Conservation (phyloP, 257 asterid species). For the Apocynum venetum region DNA sequence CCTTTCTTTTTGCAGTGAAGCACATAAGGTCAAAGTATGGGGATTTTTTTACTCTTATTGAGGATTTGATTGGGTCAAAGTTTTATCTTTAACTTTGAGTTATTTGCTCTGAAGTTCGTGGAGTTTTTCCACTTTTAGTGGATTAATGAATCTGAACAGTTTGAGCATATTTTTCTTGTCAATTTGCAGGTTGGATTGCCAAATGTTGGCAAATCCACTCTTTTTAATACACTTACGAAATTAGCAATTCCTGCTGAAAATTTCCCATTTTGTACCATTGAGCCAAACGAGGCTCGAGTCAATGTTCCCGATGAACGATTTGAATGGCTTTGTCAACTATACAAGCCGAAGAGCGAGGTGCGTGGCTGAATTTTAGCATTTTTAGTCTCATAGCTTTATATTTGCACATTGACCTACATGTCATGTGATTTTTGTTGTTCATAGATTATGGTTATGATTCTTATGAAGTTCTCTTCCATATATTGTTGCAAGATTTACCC, state of each 20-base stretch:
- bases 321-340: slow-evolving; percentile 88
- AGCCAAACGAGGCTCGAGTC: slow-evolving; percentile 98
- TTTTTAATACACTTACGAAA: slow-evolving; percentile 97
- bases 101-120: background rate
- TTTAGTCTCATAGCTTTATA: background rate
- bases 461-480: background rate
- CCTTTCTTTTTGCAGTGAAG: background rate
- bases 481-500: background rate
- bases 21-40: background rate
- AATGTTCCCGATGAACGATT: slow-evolving; percentile 90
- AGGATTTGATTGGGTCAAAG: background rate
- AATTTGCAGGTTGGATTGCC: slow-evolving; percentile 95
- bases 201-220: slow-evolving; percentile 93
- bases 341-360: slow-evolving; percentile 97
- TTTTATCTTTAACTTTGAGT: background rate
- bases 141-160: background rate
- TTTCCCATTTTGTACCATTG: slow-evolving; percentile 95
- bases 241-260: slow-evolving; percentile 94
- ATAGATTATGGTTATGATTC: background rate
- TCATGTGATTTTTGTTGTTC: background rate
- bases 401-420: background rate
- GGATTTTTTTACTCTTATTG: background rate
- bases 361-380: slow-evolving; percentile 10
- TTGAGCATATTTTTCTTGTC: slow-evolving; percentile 5
- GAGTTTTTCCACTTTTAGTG: background rate